Percentiles rank a stretch among this genome's conserved stretches.
These are phyloP conservation scores for Trichoderma semiorbis DNA, from an alignment of 2,329 filamentous ascomycete genomes.

Conservation along the genomic window DNA sequence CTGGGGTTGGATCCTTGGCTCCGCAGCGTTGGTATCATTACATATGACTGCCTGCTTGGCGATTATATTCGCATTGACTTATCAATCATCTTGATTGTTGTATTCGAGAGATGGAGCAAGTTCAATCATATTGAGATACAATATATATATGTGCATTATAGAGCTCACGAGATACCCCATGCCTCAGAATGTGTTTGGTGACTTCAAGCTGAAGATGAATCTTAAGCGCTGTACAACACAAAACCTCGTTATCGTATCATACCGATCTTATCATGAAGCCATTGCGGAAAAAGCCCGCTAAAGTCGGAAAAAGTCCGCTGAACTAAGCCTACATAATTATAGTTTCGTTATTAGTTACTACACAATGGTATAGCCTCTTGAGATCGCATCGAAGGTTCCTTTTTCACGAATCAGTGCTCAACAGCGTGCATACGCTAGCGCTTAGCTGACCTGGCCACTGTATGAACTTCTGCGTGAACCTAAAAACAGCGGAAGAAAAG, in stretches of 20 bases:
- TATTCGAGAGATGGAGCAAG: neutral
- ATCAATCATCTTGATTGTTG: neutral
- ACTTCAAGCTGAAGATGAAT: too few species aligned
- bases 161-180: too few species aligned
- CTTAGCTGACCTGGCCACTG: neutral
- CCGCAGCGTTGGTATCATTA: neutral
- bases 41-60: neutral
- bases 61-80: neutral
- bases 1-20: neutral
- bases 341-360: too few species aligned
- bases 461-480: neutral
- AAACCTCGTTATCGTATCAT: neutral
- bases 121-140: neutral
- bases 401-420: neutral
- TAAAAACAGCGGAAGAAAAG: neutral
- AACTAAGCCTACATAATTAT: neutral
- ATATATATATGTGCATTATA: neutral
- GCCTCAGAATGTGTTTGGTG: too few species aligned
- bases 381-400: neutral
- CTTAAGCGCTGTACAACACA: neutral
- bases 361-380: neutral
- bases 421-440: neutral
- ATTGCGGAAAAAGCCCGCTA: neutral
- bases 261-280: neutral
- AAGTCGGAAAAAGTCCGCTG: neutral